These are phyloP conservation scores for Wakefieldia striispora DNA, from an alignment of 768 basidiomycete genomes.

Conservation along the genomic window DNA sequence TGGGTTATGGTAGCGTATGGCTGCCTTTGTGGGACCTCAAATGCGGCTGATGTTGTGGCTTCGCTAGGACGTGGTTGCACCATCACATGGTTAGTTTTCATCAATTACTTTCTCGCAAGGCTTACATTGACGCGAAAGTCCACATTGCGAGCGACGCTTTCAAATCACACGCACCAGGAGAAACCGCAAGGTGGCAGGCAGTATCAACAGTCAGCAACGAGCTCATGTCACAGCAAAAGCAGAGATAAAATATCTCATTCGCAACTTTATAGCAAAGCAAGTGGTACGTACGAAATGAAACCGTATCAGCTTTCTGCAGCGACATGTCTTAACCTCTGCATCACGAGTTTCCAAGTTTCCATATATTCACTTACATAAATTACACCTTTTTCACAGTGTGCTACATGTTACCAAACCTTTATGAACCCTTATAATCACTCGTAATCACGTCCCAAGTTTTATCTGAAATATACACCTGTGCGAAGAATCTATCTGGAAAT, in stretches of 20 bases:
- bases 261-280: not conserved
- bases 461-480: no score
- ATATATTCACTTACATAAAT: no score
- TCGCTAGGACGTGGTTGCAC: not conserved
- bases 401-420: no score
- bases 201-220: no score
- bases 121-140: not conserved
- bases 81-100: slow-evolving; percentile 1
- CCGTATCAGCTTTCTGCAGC: not conserved
- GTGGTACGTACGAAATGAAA: not conserved
- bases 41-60: not conserved
- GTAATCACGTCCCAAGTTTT: no score
- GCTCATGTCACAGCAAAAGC: no score
- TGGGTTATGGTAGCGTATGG: not conserved
- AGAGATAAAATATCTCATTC: slow-evolving; percentile 3
- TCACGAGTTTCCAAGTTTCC: no score
- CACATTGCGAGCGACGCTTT: slow-evolving; percentile 1
- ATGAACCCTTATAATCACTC: no score
- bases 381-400: no score
- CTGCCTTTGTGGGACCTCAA: slow-evolving; percentile 2
- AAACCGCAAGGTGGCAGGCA: no score
- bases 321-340: not conserved
- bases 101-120: not conserved
- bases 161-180: not conserved
- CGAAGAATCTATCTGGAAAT: no score